These are phyloP conservation scores for Herpetospermum pedunculosum DNA, from an alignment of 306 rosid genomes.

Conservation along the genomic window DNA sequence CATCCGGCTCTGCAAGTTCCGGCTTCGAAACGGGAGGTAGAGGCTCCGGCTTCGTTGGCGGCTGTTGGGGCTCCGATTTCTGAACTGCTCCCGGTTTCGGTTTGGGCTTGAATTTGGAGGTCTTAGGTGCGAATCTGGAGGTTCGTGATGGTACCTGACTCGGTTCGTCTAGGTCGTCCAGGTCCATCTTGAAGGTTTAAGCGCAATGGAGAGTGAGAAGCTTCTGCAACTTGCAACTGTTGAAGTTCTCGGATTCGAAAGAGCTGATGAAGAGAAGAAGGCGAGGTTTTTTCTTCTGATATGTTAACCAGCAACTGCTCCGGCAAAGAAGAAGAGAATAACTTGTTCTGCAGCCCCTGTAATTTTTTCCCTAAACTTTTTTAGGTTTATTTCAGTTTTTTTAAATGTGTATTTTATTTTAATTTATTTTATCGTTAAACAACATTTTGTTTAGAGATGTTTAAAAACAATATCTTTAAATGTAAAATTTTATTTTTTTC, in stretches of 20 bases:
- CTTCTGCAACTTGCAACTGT: background rate
- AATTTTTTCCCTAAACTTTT: background rate
- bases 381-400: background rate
- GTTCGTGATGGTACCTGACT: conserved; percentile 33
- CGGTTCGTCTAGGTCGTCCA: conserved; percentile 55
- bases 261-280: background rate
- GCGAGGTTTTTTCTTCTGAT: background rate
- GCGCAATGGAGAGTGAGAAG: background rate
- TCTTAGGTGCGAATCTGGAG: conserved; percentile 52
- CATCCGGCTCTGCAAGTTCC: conserved; percentile 10
- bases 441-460: too few relatives aligned
- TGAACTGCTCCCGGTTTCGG: conserved; percentile 9
- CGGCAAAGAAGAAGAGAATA: background rate
- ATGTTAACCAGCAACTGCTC: background rate
- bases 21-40: conserved; percentile 11
- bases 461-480: too few relatives aligned
- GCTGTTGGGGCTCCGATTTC: conserved; percentile 13
- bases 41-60: conserved; percentile 18
- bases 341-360: background rate
- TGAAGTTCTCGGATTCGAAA: background rate
- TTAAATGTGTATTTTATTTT: background rate
- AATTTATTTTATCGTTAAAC: too few relatives aligned
- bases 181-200: conserved; percentile 43
- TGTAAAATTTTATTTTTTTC: too few relatives aligned
- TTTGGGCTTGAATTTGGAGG: conserved; percentile 46